These are phyloP conservation scores for Elsinoe fawcettii DNA, from an alignment of 2,329 filamentous ascomycete species.

Conservation along the genomic window DNA sequence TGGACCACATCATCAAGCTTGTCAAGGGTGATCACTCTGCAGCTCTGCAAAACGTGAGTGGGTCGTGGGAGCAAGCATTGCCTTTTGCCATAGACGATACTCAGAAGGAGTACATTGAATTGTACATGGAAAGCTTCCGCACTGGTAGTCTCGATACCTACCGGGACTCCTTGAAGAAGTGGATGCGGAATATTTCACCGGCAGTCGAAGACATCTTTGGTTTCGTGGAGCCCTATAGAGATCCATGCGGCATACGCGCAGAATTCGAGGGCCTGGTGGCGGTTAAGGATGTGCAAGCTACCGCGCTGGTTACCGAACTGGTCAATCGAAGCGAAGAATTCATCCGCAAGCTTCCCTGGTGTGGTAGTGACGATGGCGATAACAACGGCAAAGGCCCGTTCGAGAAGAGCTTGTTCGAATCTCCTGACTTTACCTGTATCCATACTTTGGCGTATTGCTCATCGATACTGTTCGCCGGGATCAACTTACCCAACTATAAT, in stretches of 20 bases:
- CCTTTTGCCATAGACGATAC: conserved; percentile 42
- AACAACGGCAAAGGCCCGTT: conserved; percentile 41
- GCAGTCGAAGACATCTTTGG: conserved; percentile 47
- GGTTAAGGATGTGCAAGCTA: conserved; percentile 82
- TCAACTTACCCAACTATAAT: conserved; percentile 53
- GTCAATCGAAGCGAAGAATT: conserved; percentile 72
- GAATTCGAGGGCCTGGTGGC: conserved; percentile 48
- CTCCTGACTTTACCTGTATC: conserved; percentile 89
- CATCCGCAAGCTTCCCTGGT: conserved; percentile 86
- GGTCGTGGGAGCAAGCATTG: conserved; percentile 40
- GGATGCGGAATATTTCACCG: conserved; percentile 47
- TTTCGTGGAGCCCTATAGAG: conserved; percentile 49
- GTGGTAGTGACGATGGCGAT: conserved; percentile 41
- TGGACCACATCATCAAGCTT: conserved; percentile 39
- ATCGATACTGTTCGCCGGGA: conserved; percentile 52
- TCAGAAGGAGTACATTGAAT: conserved; percentile 37
- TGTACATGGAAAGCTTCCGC: conserved; percentile 45
- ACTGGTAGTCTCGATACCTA: conserved; percentile 32
- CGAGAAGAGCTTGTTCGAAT: conserved; percentile 92
- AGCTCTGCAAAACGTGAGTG: conserved; percentile 40
- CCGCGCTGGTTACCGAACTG: conserved; percentile 74
- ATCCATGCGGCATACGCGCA: conserved; percentile 46
- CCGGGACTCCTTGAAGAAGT: conserved; percentile 44
- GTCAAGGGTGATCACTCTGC: conserved; percentile 41
- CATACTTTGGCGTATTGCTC: conserved; percentile 79